Evolutionary conservation across 768 basidiomycete species (phyloP).

Genomic region (Suillus hirtellus): DNA sequence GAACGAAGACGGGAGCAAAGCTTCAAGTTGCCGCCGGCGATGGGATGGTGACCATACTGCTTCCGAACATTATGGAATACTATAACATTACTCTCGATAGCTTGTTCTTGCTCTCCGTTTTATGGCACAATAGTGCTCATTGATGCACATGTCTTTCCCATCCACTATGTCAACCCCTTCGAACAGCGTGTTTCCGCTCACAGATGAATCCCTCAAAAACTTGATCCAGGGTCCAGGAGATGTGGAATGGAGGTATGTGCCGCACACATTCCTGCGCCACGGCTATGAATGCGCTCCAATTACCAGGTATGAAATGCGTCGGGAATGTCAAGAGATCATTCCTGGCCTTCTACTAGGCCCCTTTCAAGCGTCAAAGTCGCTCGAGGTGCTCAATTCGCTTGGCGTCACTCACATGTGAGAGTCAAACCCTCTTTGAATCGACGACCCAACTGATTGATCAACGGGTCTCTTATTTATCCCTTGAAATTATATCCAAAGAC

Average conservation of each 20-base stretch:
- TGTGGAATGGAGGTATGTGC: slow-evolving; percentile 76
- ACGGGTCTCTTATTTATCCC: slow-evolving; percentile 15
- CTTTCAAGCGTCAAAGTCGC: slow-evolving; percentile 83
- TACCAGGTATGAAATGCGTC: slow-evolving; percentile 86
- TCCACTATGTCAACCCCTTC: slow-evolving; percentile 6
- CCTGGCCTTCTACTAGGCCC: slow-evolving; percentile 83
- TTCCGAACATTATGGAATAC: slow-evolving; percentile 29
- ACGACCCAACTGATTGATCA: slow-evolving; percentile 9
- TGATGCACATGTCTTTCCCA: slow-evolving; percentile 4
- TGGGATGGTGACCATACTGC: background rate
- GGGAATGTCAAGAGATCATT: slow-evolving; percentile 92
- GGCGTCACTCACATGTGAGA: slow-evolving; percentile 80
- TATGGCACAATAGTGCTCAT: slow-evolving; percentile 4
- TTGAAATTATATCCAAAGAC: slow-evolving; percentile 43
- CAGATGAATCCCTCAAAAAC: slow-evolving; percentile 47
- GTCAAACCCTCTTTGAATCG: slow-evolving; percentile 3
- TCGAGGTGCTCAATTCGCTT: slow-evolving; percentile 64
- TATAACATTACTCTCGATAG: background rate
- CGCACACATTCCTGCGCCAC: slow-evolving; percentile 8
- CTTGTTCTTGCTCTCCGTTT: background rate
- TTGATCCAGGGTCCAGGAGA: slow-evolving; percentile 80
- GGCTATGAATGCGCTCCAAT: slow-evolving; percentile 13
- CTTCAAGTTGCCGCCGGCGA: too few relatives aligned
- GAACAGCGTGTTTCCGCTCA: slow-evolving; percentile 27
- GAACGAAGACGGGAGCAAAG: background rate